These are phyloP conservation scores for Ceratobasidium sp. DNA, from an alignment of 1,284 basidiomycete genomes.

Conservation along the genomic window DNA sequence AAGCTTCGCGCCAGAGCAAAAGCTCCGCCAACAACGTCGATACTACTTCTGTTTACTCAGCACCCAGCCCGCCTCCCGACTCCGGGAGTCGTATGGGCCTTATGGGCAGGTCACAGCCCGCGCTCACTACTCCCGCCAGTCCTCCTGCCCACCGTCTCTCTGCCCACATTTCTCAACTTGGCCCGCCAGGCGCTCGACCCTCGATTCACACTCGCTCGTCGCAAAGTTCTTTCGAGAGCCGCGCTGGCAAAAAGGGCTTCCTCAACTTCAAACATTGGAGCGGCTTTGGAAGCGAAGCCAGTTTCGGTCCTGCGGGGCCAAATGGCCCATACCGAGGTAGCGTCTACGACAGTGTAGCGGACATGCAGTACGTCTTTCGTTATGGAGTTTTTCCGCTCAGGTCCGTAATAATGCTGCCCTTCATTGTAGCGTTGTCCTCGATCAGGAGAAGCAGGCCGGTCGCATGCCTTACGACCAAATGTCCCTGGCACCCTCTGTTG, in stretches of 20 bases:
- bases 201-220: slow-evolving; percentile 38
- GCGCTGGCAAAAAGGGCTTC: slow-evolving; percentile 64
- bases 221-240: slow-evolving; percentile 43
- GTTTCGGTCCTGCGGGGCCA: slow-evolving; percentile 74
- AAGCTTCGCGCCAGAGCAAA: slow-evolving; percentile 41
- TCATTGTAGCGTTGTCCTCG: slow-evolving; percentile 70
- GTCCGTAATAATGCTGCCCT: slow-evolving; percentile 34
- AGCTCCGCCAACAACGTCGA: slow-evolving; percentile 35
- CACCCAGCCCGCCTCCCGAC: slow-evolving; percentile 36
- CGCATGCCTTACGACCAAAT: slow-evolving; percentile 42
- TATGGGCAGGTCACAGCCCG: slow-evolving; percentile 23
- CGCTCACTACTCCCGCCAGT: slow-evolving; percentile 37
- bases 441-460: slow-evolving; percentile 64
- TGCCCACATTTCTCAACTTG: slow-evolving; percentile 38
- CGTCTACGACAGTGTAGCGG: slow-evolving; percentile 72
- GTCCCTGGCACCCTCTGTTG: slow-evolving; percentile 25
- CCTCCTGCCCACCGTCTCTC: slow-evolving; percentile 37
- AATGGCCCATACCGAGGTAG: slow-evolving; percentile 34
- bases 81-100: slow-evolving; percentile 24
- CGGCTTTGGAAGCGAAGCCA: slow-evolving; percentile 79
- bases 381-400: slow-evolving; percentile 32
- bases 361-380: slow-evolving; percentile 83
- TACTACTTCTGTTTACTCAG: slow-evolving; percentile 42
- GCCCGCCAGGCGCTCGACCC: slow-evolving; percentile 37
- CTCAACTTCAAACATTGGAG: slow-evolving; percentile 84